phyloP scores from a whole-genome alignment of 2,329 filamentous ascomycete genomes.

The Stachybotrys chartarum region DNA sequence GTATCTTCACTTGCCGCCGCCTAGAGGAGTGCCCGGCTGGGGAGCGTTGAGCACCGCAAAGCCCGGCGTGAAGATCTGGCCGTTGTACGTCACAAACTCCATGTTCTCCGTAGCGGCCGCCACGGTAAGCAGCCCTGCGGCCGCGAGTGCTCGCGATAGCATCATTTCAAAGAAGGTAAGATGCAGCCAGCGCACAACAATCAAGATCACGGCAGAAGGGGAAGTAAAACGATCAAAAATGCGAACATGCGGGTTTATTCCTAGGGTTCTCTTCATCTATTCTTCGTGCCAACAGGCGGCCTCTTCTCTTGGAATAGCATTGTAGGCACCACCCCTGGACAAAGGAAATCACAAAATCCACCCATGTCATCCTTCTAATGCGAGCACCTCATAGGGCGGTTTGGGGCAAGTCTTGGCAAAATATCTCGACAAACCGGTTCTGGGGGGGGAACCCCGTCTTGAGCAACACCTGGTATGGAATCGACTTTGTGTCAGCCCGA shows the following conservation, averaged over 20 bases:
- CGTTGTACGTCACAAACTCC: slow-evolving; percentile 50
- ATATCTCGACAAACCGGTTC: too few relatives aligned
- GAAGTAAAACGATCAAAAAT: neutral
- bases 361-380: neutral
- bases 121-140: slow-evolving; percentile 13
- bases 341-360: slow-evolving; percentile 1
- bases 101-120: slow-evolving; percentile 23
- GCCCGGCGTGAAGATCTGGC: slow-evolving; percentile 64
- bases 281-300: neutral
- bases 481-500: too few relatives aligned
- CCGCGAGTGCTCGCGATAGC: neutral
- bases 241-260: neutral
- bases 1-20: slow-evolving; percentile 43
- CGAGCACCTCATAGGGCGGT: too few relatives aligned
- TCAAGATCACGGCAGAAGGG: neutral
- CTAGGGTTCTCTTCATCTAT: neutral
- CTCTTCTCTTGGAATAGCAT: neutral
- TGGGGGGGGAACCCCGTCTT: too few relatives aligned
- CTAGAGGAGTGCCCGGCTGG: slow-evolving; percentile 56
- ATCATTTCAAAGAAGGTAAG: slow-evolving; percentile 6
- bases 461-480: too few relatives aligned
- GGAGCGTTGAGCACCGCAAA: slow-evolving; percentile 60
- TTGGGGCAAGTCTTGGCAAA: too few relatives aligned
- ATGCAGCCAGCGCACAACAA: neutral
- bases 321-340: slow-evolving; percentile 5